phyloP scores from a whole-genome alignment of 2,329 filamentous ascomycete species.

The Talaromyces amestolkiae region DNA sequence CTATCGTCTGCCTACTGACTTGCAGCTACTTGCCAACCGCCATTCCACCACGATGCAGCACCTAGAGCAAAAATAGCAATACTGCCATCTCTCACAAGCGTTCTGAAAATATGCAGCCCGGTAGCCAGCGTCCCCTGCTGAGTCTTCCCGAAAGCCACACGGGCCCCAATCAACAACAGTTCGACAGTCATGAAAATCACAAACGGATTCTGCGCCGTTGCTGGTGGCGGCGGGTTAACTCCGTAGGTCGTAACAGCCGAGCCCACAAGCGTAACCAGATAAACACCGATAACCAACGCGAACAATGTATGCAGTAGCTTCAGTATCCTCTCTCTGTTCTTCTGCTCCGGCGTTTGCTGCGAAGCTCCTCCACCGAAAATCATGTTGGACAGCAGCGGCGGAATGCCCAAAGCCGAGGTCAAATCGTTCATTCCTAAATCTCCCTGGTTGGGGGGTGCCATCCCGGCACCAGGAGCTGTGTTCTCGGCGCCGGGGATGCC shows the following conservation, averaged over 20 bases:
- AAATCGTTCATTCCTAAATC: constrained; percentile 30
- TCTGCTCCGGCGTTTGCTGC: constrained; percentile 38
- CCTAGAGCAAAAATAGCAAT: constrained; percentile 48
- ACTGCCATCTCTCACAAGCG: constrained; percentile 44
- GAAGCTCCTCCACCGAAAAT: constrained; percentile 36
- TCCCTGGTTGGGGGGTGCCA: constrained; percentile 13
- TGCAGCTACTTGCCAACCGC: constrained; percentile 28
- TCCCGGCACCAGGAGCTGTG: constrained; percentile 19
- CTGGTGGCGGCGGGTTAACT: constrained; percentile 42
- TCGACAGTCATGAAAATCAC: constrained; percentile 49
- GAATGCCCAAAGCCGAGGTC: constrained; percentile 45
- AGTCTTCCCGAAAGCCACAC: constrained; percentile 33
- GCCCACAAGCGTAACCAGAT: constrained; percentile 44
- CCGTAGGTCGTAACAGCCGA: constrained; percentile 40
- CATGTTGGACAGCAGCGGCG: constrained; percentile 40
- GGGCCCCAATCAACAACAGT: constrained; percentile 40
- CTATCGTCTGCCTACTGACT: constrained; percentile 8
- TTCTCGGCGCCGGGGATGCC: constrained; percentile 25
- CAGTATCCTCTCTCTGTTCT: constrained; percentile 48
- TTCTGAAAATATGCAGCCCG: constrained; percentile 39
- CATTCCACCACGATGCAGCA: constrained; percentile 41
- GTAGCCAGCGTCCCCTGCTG: constrained; percentile 28
- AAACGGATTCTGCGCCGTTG: constrained; percentile 46
- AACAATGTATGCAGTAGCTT: constrained; percentile 59
- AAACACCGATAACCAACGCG: constrained; percentile 55